Base-by-base conservation (phyloP, 2,329 filamentous ascomycete species). In the Alternaria arborescens region DNA sequence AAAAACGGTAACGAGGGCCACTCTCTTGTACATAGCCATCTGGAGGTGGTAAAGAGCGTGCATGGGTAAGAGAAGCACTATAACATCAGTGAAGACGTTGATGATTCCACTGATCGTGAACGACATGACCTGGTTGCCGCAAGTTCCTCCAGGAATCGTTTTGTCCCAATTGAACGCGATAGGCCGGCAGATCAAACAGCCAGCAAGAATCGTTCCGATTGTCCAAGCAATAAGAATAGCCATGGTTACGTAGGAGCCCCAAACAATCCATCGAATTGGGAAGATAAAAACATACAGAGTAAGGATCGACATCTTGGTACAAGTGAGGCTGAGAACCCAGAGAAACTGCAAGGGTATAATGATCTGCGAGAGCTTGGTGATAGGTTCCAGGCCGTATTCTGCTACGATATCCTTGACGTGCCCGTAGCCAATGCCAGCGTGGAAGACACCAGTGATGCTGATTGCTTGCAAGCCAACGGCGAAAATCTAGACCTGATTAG, bases 101-200 rank as follows among this genome's bases (percentile, higher is more conserved):
- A 52, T 52, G 34, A 52, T n/a, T 5, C 48, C 48, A 28, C 18
- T 52, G 28, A 52, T 40, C 16, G 34, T 52, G 22, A 52, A 52
- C 34, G 34, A 52, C 18, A 16, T 52, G 48, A 40, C 16, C 22
- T 52, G 48, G 22, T 52, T 34, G 34, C 48, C 34, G 48, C 68
- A 72, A 12, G 16, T 55, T 20, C 68, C 68, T 14, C 54, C 54
- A 11, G 64, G 68, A 24, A 70, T 69, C 8, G 63, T 43, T 46
- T 70, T 72, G 40, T 72, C 68, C 70, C 70, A 72, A 42, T 65
- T 68, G 54, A 58, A 71, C 7, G 58, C 52, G 28, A 71, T 24
- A 6, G 48, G 48, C 10, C 18, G 34, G 34, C 48, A 52, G 11
- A 52, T 28, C n/a, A 40, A 12, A 40, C 48, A 38, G 16, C 34